Percentiles rank a stretch among this genome's conserved stretches.
Conservation (phyloP, 73 alveolate genomes). For the Paramecium octaurelia region DNA sequence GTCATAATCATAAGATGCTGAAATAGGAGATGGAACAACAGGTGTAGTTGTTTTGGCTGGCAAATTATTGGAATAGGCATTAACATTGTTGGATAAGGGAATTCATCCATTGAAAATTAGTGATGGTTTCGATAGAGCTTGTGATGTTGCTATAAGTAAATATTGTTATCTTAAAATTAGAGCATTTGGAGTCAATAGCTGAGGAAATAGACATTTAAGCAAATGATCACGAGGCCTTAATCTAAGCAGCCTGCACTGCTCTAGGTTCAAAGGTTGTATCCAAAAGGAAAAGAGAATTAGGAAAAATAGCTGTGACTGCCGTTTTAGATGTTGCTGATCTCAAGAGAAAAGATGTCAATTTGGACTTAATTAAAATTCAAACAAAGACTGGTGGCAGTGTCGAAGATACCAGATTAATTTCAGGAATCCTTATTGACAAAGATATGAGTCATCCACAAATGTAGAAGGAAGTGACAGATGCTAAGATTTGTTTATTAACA, state of each 20-base stretch:
- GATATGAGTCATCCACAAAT: conserved; percentile 99
- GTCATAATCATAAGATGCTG: conserved; percentile 96
- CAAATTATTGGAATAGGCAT: conserved; percentile 95
- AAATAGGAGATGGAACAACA: conserved; percentile 99
- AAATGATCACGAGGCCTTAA: conserved; percentile 61
- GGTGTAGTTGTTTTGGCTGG: conserved; percentile 99
- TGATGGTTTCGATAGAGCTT: conserved; percentile 98
- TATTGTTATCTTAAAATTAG: neutral
- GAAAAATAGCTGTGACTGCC: conserved; percentile 97
- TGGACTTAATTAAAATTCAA: conserved; percentile 91
- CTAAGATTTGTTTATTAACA: conserved; percentile 93
- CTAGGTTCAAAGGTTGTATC: conserved; percentile 96
- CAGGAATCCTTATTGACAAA: conserved; percentile 95
- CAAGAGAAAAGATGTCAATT: conserved; percentile 96
- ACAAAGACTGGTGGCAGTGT: conserved; percentile 96
- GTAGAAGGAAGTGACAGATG: conserved; percentile 95
- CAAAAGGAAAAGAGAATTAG: conserved; percentile 85
- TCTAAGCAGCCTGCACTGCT: conserved; percentile 97
- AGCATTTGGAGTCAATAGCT: conserved; percentile 43
- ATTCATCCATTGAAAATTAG: conserved; percentile 97
- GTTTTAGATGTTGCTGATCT: conserved; percentile 96
- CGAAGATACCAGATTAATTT: conserved; percentile 90
- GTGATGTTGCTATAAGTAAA: conserved; percentile 70
- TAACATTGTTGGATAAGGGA: conserved; percentile 92
- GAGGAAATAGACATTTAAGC: conserved; percentile 48